These are phyloP conservation scores for Fonsecaea nubica DNA, from an alignment of 2,329 filamentous ascomycete genomes.

Conservation along the genomic window DNA sequence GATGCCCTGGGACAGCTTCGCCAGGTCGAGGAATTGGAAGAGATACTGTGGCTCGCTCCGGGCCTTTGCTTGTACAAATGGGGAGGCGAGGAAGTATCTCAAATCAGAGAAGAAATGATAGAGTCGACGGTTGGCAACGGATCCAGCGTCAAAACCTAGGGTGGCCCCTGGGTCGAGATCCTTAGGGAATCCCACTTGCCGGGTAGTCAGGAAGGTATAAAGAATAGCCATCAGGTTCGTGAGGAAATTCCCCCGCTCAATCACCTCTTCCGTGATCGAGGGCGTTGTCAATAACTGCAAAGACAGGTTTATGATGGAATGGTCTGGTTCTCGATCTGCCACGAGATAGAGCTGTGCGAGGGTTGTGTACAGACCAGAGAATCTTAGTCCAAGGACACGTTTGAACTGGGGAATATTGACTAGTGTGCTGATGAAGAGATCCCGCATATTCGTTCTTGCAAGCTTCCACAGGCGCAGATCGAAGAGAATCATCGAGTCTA, in stretches of 20 bases:
- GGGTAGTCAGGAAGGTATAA: constrained; percentile 94
- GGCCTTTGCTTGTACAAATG: constrained; percentile 84
- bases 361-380: constrained; percentile 92
- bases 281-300: constrained; percentile 96
- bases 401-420: constrained; percentile 97
- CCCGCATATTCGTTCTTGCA: constrained; percentile 83
- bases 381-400: constrained; percentile 86
- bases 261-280: constrained; percentile 93
- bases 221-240: constrained; percentile 94
- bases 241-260: constrained; percentile 92
- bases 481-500: constrained; percentile 94
- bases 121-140: constrained; percentile 91
- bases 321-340: constrained; percentile 93
- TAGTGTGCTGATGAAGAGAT: constrained; percentile 95
- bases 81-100: constrained; percentile 85
- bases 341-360: constrained; percentile 94
- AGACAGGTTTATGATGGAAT: constrained; percentile 97
- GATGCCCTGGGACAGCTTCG: constrained; percentile 95
- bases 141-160: constrained; percentile 90
- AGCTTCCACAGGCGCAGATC: constrained; percentile 97
- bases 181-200: constrained; percentile 92
- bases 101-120: constrained; percentile 98
- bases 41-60: constrained; percentile 85
- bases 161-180: constrained; percentile 86
- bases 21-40: constrained; percentile 91